Evolutionary conservation across 140 eudicot genomes (phyloP).

Genomic region (Erigeron philadelphicus): DNA sequence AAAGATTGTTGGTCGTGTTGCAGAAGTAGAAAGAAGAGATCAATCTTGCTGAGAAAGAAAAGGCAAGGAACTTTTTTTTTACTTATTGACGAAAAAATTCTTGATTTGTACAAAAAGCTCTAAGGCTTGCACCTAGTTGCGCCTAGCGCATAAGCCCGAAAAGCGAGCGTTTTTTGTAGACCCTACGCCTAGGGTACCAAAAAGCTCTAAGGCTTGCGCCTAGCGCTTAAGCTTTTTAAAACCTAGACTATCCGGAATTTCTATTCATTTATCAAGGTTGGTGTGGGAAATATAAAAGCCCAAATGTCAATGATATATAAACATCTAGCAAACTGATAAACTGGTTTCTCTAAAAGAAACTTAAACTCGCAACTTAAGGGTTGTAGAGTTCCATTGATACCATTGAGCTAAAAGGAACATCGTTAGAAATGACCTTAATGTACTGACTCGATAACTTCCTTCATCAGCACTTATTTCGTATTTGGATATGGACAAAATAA

Average conservation of each 20-base stretch:
- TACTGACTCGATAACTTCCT: background rate
- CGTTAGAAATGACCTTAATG: background rate
- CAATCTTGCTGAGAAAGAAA: too few species aligned
- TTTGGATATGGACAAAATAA: background rate
- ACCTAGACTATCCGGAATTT: background rate
- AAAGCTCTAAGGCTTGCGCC: too few species aligned
- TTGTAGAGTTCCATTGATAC: background rate
- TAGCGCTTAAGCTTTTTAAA: too few species aligned
- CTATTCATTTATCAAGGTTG: conserved; percentile 1
- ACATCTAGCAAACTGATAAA: conserved; percentile 8
- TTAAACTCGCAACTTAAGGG: background rate
- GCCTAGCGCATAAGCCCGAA: too few species aligned
- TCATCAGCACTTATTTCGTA: background rate
- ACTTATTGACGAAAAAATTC: too few species aligned
- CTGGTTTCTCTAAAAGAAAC: background rate
- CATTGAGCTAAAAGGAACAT: conserved; percentile 1
- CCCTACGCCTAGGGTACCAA: too few species aligned
- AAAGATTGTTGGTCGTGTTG: too few species aligned
- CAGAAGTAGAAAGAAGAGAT: too few species aligned
- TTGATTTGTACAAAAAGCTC: too few species aligned
- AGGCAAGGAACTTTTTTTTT: too few species aligned
- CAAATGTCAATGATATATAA: background rate
- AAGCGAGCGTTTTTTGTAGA: too few species aligned
- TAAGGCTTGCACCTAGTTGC: too few species aligned
- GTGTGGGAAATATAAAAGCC: conserved; percentile 2